These are phyloP conservation scores for Lentinula edodes DNA, from an alignment of 768 basidiomycete genomes.

Conservation along the genomic window DNA sequence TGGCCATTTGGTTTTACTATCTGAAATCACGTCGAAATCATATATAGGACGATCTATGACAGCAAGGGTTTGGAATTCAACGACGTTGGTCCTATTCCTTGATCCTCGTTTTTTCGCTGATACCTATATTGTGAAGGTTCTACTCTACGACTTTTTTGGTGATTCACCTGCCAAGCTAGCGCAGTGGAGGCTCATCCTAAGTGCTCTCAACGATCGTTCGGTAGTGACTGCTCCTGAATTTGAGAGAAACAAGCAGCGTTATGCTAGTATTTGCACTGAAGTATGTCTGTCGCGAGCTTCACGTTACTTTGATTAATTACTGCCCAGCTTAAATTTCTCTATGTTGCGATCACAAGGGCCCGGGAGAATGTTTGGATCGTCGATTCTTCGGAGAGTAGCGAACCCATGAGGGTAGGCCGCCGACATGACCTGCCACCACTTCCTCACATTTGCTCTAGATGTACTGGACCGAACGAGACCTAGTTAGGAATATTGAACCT, in stretches of 20 bases:
- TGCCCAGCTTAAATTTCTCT: slow-evolving; percentile 56
- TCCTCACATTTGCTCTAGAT: slow-evolving; percentile 20
- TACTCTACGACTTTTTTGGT: slow-evolving; percentile 71
- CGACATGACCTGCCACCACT: not conserved
- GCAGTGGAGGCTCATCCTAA: slow-evolving; percentile 59
- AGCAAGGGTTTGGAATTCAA: slow-evolving; percentile 67
- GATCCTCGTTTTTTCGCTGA: not conserved
- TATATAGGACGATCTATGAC: slow-evolving; percentile 47
- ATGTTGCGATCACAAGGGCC: slow-evolving; percentile 68
- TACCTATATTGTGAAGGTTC: slow-evolving; percentile 38
- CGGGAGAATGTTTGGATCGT: slow-evolving; percentile 67
- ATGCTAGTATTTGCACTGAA: slow-evolving; percentile 54
- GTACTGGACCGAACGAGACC: slow-evolving; percentile 33
- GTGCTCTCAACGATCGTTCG: slow-evolving; percentile 24
- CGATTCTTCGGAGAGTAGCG: slow-evolving; percentile 51
- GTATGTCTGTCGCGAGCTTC: slow-evolving; percentile 22
- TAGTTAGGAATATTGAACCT: slow-evolving; percentile 33
- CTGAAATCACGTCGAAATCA: not conserved
- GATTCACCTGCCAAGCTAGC: slow-evolving; percentile 46
- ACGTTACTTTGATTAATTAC: not conserved
- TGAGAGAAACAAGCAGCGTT: slow-evolving; percentile 42
- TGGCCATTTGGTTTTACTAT: not conserved
- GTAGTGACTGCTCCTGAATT: slow-evolving; percentile 36
- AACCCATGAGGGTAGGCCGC: slow-evolving; percentile 49
- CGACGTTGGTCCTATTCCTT: slow-evolving; percentile 33